A percentile compares a stretch with the other conserved stretches of the same genome.
Conservation (phyloP, 345 rosid genomes). For the Aquilaria malaccensis region DNA sequence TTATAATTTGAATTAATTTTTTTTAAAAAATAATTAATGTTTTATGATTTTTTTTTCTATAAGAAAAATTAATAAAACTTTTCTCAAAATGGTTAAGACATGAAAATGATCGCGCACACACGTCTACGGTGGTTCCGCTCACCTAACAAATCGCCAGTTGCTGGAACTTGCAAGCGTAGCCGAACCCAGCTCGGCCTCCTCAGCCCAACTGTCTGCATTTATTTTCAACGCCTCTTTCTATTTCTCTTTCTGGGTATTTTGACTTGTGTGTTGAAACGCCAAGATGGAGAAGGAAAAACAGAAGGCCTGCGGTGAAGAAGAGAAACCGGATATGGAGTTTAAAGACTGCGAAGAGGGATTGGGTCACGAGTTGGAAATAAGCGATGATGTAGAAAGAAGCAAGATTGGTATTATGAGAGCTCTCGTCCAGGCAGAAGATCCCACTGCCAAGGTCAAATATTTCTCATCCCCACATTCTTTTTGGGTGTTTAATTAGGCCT, state of each 20-base stretch:
- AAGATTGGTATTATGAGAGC: slow-evolving; percentile 84
- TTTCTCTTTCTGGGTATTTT: background rate
- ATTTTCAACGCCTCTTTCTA: background rate
- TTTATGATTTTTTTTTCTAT: too few species aligned
- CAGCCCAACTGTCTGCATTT: background rate
- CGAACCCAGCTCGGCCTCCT: background rate
- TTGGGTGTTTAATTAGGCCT: too few species aligned
- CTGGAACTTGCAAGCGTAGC: too few species aligned
- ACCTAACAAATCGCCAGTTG: too few species aligned
- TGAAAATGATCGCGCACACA: too few species aligned
- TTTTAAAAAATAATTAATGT: too few species aligned
- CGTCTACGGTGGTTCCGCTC: too few species aligned
- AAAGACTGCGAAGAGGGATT: slow-evolving; percentile 10
- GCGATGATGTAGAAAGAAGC: slow-evolving; percentile 59
- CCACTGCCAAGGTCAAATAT: slow-evolving; percentile 50
- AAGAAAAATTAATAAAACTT: too few species aligned
- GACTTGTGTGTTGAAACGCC: background rate
- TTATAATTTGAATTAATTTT: too few species aligned
- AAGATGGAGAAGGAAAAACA: slow-evolving; percentile 11
- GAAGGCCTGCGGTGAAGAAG: background rate
- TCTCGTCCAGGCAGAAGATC: slow-evolving; percentile 62
- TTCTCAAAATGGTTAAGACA: too few species aligned
- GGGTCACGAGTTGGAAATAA: slow-evolving; percentile 15
- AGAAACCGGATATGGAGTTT: slow-evolving; percentile 15
- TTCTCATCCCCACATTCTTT: background rate